Conservation (phyloP, 495 filamentous ascomycete species). For the Aspergillus asperescens region DNA sequence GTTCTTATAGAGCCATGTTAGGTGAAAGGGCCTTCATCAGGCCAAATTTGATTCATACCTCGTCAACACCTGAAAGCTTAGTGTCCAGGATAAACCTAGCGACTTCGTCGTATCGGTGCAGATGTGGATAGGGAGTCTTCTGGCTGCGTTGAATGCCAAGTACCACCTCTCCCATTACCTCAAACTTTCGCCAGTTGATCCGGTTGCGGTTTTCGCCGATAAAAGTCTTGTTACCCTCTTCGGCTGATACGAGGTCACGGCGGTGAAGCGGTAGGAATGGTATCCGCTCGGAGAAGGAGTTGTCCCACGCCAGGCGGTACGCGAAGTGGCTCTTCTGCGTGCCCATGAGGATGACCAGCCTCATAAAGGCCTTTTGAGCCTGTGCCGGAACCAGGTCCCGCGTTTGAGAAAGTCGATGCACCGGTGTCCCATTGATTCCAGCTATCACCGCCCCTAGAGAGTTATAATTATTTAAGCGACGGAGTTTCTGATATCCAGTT, state of each 20-base stretch:
- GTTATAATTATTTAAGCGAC: constrained; percentile 95
- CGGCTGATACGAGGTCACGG: constrained; percentile 82
- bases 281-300: constrained; percentile 81
- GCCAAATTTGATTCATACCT: constrained; percentile 30
- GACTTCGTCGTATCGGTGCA: constrained; percentile 59
- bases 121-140: constrained; percentile 69
- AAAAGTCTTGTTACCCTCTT: constrained; percentile 88
- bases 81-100: constrained; percentile 70
- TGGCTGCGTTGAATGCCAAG: constrained; percentile 88
- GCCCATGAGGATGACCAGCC: constrained; percentile 87
- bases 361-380: constrained; percentile 75
- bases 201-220: constrained; percentile 65
- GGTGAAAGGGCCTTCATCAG: neutral
- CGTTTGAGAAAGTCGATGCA: constrained; percentile 81
- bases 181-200: constrained; percentile 98
- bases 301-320: constrained; percentile 94
- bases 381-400: constrained; percentile 65
- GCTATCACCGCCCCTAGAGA: constrained; percentile 87
- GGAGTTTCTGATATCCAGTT: constrained; percentile 56
- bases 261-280: constrained; percentile 91
- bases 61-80: constrained; percentile 45
- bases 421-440: constrained; percentile 80
- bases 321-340: constrained; percentile 86
- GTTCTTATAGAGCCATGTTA: neutral
- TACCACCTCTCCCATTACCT: constrained; percentile 89